A percentile compares a stretch with the other conserved stretches of the same genome.
phyloP scores from a whole-genome alignment of 495 filamentous ascomycete species.

The Haplographium delicatum region DNA sequence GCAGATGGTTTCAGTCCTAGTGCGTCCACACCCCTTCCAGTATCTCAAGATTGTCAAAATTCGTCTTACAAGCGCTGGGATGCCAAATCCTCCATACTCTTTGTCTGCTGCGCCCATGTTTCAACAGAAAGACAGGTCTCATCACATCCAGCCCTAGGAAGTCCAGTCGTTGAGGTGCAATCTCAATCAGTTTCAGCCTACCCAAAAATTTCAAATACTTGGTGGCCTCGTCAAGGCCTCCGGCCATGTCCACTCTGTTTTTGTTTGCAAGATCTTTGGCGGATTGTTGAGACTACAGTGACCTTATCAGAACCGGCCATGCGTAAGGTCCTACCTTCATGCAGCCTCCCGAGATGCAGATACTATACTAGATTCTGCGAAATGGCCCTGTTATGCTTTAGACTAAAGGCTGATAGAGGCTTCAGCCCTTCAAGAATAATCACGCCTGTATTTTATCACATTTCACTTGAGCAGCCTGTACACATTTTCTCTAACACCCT shows the following conservation, averaged over 20 bases:
- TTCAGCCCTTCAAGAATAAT: no score
- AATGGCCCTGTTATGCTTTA: no score
- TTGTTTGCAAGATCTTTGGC: slow-evolving; percentile 19
- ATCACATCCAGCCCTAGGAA: slow-evolving; percentile 6
- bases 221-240: slow-evolving; percentile 12
- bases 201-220: slow-evolving; percentile 10
- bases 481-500: not conserved
- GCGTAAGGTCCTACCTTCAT: slow-evolving; percentile 2
- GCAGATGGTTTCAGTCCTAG: slow-evolving; percentile 3
- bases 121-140: slow-evolving; percentile 16
- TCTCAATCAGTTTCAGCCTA: slow-evolving; percentile 14
- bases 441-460: slow-evolving; percentile 6
- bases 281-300: slow-evolving; percentile 9
- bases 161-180: slow-evolving; percentile 5
- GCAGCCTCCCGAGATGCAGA: slow-evolving; percentile 20
- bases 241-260: not conserved
- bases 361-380: no score
- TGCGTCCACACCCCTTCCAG: not conserved
- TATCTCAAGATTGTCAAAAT: not conserved
- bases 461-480: not conserved
- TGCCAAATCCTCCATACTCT: slow-evolving; percentile 7
- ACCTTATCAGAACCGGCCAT: slow-evolving; percentile 8
- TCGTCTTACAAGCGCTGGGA: no score
- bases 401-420: no score
- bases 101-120: slow-evolving; percentile 14